phyloP scores from a whole-genome alignment of 2,329 filamentous ascomycete genomes.

The Neodidymelliopsis sp. region DNA sequence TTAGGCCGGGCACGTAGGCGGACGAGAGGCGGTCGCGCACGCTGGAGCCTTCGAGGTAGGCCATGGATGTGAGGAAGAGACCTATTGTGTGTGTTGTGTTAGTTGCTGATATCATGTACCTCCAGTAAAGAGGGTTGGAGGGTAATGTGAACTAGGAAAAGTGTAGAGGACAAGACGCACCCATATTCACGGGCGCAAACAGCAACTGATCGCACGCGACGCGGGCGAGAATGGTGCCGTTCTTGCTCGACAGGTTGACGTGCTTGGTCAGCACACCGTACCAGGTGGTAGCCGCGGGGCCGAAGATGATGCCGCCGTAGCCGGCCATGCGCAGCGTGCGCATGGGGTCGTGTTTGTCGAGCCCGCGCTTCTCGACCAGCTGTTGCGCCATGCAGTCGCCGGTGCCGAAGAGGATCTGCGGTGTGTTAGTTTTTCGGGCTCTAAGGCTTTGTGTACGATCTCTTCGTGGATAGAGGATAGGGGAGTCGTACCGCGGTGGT shows the following conservation, averaged over 20 bases:
- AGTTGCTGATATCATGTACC: no score
- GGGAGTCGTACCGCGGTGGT: slow-evolving; percentile 82
- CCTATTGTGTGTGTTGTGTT: no score
- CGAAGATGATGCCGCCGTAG: slow-evolving; percentile 72
- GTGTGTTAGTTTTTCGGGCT: no score
- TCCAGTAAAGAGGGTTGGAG: not conserved
- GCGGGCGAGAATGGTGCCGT: slow-evolving; percentile 76
- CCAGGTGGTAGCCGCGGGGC: slow-evolving; percentile 87
- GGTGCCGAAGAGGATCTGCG: slow-evolving; percentile 84
- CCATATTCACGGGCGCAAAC: slow-evolving; percentile 85
- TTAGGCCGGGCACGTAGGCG: slow-evolving; percentile 75
- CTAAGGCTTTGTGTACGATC: no score
- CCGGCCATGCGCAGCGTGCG: slow-evolving; percentile 80
- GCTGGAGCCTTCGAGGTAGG: slow-evolving; percentile 73
- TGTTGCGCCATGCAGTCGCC: slow-evolving; percentile 94
- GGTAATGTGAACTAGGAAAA: not conserved
- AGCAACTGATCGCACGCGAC: slow-evolving; percentile 79
- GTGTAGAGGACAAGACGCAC: slow-evolving; percentile 35
- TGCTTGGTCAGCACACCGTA: slow-evolving; percentile 78
- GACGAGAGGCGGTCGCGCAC: slow-evolving; percentile 73
- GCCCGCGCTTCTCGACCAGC: slow-evolving; percentile 80
- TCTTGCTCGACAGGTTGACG: slow-evolving; percentile 69
- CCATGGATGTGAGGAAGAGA: slow-evolving; percentile 84
- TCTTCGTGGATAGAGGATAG: no score
- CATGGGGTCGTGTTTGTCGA: slow-evolving; percentile 73